A percentile compares a stretch with the other conserved stretches of the same genome.
These are phyloP conservation scores for Xylaria sp. DNA, from an alignment of 2,329 filamentous ascomycete genomes.

Conservation along the genomic window DNA sequence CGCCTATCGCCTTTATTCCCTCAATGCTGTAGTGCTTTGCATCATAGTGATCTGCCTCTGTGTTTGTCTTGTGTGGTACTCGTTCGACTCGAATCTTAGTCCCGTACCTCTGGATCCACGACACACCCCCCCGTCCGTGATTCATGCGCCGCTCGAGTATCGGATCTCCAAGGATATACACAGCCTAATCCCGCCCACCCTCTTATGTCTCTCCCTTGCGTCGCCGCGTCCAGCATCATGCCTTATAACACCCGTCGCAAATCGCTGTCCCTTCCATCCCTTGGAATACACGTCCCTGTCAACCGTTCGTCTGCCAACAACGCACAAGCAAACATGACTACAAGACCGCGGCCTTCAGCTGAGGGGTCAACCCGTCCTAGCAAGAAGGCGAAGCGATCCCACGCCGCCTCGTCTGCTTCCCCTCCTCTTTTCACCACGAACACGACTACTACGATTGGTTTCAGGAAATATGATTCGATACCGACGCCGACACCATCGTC, in stretches of 20 bases:
- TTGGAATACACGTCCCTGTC: slow-evolving; percentile 87
- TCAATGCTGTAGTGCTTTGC: slow-evolving; percentile 13
- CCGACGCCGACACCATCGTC: slow-evolving; percentile 82
- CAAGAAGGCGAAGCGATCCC: slow-evolving; percentile 84
- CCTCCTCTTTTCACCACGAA: slow-evolving; percentile 38
- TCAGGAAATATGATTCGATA: slow-evolving; percentile 74
- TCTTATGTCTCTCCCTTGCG: slow-evolving; percentile 35
- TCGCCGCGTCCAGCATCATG: slow-evolving; percentile 63
- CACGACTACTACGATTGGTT: slow-evolving; percentile 43
- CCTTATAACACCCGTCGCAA: slow-evolving; percentile 97
- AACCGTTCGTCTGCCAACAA: slow-evolving; percentile 51
- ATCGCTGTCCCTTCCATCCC: slow-evolving; percentile 89
- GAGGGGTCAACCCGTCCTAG: slow-evolving; percentile 55
- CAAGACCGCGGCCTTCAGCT: slow-evolving; percentile 46
- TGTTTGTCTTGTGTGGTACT: slow-evolving; percentile 33
- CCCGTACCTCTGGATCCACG: slow-evolving; percentile 39
- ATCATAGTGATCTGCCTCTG: slow-evolving; percentile 31
- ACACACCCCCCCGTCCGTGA: slow-evolving; percentile 38
- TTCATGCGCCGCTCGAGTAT: slow-evolving; percentile 45
- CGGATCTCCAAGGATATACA: slow-evolving; percentile 41
- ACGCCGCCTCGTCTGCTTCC: slow-evolving; percentile 58
- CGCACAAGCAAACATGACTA: slow-evolving; percentile 42
- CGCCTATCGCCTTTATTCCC: slow-evolving; percentile 16
- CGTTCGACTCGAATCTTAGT: slow-evolving; percentile 33
- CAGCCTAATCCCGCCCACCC: slow-evolving; percentile 38